Conservation (phyloP, 2,329 filamentous ascomycete species). For the Pseudophaeomoniella oleicola region DNA sequence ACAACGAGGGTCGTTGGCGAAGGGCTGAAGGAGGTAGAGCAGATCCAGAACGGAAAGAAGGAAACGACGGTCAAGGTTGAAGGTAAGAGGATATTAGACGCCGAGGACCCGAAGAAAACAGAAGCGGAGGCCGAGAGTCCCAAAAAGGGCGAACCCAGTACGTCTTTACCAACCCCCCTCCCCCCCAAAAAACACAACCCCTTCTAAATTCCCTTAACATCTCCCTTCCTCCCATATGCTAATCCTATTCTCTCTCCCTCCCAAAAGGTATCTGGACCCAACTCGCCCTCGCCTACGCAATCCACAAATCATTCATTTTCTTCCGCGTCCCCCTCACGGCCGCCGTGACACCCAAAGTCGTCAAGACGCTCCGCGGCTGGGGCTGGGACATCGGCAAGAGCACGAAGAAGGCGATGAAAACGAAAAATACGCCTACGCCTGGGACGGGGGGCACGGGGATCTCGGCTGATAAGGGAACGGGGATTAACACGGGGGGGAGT, state of each 20-base stretch:
- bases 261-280: constrained; percentile 70
- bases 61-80: no score
- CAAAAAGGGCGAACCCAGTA: constrained; percentile 56
- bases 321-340: constrained; percentile 84
- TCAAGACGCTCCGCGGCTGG: constrained; percentile 73
- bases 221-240: constrained; percentile 4
- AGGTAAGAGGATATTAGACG: constrained; percentile 4
- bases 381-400: constrained; percentile 90
- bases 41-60: no score
- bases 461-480: constrained; percentile 10
- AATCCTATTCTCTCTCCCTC: constrained; percentile 5
- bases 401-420: constrained; percentile 24
- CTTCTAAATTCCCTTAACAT: constrained; percentile 1
- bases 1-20: constrained; percentile 1
- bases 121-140: constrained; percentile 44
- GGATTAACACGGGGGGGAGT: constrained; percentile 10
- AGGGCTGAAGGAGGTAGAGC: constrained; percentile 10
- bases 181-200: not conserved
- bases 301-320: constrained; percentile 97
- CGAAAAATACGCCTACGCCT: constrained; percentile 20
- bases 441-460: constrained; percentile 5
- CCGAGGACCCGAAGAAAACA: not conserved
- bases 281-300: constrained; percentile 81
- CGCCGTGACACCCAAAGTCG: constrained; percentile 85
- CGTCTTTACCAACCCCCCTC: constrained; percentile 26